Evolutionary conservation across 2,329 filamentous ascomycete species (phyloP).

Genomic region (Cytospora leucostoma): DNA sequence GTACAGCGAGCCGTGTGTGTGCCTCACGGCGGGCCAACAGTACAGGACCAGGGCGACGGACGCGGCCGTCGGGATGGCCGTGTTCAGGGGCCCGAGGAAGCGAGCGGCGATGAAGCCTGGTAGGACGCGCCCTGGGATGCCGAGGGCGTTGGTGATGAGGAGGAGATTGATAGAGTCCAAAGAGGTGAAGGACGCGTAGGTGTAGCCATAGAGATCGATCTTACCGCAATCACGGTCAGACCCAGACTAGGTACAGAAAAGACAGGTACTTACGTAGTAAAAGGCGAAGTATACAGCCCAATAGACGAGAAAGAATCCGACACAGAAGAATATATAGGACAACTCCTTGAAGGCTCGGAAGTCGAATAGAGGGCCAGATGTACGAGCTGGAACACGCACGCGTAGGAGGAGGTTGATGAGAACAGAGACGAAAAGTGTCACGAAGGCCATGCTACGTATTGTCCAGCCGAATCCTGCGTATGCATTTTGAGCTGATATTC

Average conservation of each 20-base stretch:
- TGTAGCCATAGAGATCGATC: slow-evolving; percentile 29
- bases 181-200: slow-evolving; percentile 46
- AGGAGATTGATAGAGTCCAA: slow-evolving; percentile 45
- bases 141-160: slow-evolving; percentile 53
- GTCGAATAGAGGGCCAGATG: slow-evolving; percentile 51
- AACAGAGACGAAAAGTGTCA: slow-evolving; percentile 53
- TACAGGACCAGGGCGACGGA: slow-evolving; percentile 41
- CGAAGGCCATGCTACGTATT: slow-evolving; percentile 60
- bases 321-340: slow-evolving; percentile 45
- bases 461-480: slow-evolving; percentile 64
- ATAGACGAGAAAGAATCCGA: slow-evolving; percentile 45
- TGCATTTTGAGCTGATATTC: too few relatives aligned
- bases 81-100: slow-evolving; percentile 45
- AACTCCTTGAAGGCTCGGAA: slow-evolving; percentile 51
- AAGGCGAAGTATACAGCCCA: slow-evolving; percentile 57
- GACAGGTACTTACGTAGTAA: slow-evolving; percentile 44
- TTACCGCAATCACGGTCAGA: slow-evolving; percentile 16
- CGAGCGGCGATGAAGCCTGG: slow-evolving; percentile 47
- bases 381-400: slow-evolving; percentile 47
- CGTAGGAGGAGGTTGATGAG: slow-evolving; percentile 46
- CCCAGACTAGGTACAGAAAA: background rate
- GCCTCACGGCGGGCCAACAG: slow-evolving; percentile 44
- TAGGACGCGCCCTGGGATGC: slow-evolving; percentile 50
- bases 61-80: slow-evolving; percentile 40
- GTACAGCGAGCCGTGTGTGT: slow-evolving; percentile 39